Conservation (phyloP, 768 basidiomycete genomes). For the Pleurotus sapidus region DNA sequence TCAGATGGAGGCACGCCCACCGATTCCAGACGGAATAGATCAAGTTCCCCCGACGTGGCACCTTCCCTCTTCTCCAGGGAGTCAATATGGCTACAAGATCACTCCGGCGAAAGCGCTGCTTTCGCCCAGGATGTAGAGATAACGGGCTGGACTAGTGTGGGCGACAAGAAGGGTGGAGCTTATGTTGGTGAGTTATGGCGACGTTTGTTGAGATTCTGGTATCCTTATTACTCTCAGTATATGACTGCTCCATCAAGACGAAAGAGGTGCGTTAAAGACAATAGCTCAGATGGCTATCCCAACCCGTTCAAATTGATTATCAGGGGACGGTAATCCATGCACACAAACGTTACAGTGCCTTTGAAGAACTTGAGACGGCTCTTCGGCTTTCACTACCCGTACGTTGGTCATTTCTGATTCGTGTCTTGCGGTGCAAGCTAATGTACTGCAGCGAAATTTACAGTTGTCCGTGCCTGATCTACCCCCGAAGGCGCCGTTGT, state of each 20-base stretch:
- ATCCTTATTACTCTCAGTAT: conserved; percentile 35
- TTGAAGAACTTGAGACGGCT: conserved; percentile 47
- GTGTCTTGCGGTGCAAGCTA: background rate
- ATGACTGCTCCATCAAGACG: conserved; percentile 67
- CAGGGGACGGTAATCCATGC: conserved; percentile 63
- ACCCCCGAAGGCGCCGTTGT: conserved; percentile 67
- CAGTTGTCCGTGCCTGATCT: conserved; percentile 51
- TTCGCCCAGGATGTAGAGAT: conserved; percentile 69
- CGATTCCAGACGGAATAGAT: conserved; percentile 10
- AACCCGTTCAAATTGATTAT: background rate
- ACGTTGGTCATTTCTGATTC: conserved; percentile 15
- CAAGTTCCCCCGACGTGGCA: conserved; percentile 23
- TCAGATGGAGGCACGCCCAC: background rate
- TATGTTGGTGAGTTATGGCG: conserved; percentile 51
- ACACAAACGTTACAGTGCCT: conserved; percentile 67
- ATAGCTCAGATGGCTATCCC: conserved; percentile 5
- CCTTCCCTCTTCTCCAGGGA: conserved; percentile 65
- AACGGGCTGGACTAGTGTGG: conserved; percentile 70
- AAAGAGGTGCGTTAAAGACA: conserved; percentile 46
- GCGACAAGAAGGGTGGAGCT: conserved; percentile 55
- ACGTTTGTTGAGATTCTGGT: no score
- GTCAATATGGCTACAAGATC: conserved; percentile 63
- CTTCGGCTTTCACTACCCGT: conserved; percentile 55
- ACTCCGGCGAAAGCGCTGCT: conserved; percentile 45
- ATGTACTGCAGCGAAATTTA: conserved; percentile 36